A percentile compares a stretch with the other conserved stretches of the same genome.
Evolutionary conservation across 371 early-diverging fungal genomes (phyloP).

Genomic region (Blakeslea trispora): DNA sequence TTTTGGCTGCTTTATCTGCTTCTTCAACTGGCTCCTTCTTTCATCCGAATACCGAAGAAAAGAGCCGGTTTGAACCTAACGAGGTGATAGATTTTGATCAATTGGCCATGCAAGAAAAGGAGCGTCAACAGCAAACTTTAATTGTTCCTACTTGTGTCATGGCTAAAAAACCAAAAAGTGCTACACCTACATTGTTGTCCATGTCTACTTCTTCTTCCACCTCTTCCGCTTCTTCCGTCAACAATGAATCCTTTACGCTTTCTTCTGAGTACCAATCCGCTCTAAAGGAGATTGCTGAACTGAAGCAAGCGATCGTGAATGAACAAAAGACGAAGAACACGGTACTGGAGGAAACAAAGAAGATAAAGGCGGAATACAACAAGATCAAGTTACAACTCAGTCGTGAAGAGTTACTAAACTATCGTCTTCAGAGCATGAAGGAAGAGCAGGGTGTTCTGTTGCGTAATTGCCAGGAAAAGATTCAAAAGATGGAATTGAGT

Average conservation of each 20-base stretch:
- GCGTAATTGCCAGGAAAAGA: slow-evolving; percentile 10
- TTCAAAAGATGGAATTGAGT: slow-evolving; percentile 12
- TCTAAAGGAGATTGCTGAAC: not conserved
- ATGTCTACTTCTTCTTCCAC: not conserved
- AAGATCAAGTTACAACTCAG: not conserved
- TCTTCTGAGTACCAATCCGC: not conserved
- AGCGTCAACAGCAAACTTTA: not conserved
- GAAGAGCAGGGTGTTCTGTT: slow-evolving; percentile 5
- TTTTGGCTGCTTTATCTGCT: not conserved
- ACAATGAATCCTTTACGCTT: not conserved
- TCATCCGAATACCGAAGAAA: not conserved
- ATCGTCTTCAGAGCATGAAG: slow-evolving; percentile 3
- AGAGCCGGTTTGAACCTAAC: not conserved
- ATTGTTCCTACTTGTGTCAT: slow-evolving; percentile 3
- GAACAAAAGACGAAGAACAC: not conserved
- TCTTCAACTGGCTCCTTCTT: too few species aligned
- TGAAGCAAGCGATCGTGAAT: not conserved
- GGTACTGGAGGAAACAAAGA: not conserved
- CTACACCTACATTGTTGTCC: not conserved
- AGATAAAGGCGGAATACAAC: not conserved
- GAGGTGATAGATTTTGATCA: not conserved
- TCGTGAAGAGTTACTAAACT: not conserved
- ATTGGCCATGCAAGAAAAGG: not conserved
- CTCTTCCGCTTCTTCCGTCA: not conserved
- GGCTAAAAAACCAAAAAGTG: slow-evolving; percentile 2